A percentile compares a stretch with the other conserved stretches of the same genome.
Evolutionary conservation across 2,329 filamentous ascomycete genomes (phyloP).

Genomic region (Alternaria sp.): DNA sequence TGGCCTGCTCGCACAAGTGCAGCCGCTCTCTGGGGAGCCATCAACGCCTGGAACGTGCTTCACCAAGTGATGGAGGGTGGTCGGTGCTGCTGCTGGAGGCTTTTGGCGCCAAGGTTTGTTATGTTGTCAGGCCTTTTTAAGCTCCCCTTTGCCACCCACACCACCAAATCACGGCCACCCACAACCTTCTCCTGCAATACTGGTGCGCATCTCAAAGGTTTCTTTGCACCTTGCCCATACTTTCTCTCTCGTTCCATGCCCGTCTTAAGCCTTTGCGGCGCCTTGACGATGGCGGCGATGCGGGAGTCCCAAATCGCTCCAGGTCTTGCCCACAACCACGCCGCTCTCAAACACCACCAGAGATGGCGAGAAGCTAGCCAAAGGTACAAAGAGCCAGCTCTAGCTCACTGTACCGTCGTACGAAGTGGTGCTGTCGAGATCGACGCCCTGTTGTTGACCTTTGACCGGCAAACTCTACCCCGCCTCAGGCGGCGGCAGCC

Average conservation of each 20-base stretch:
- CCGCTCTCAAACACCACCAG: neutral
- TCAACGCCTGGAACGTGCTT: neutral
- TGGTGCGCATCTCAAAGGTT: neutral
- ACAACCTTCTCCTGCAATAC: neutral
- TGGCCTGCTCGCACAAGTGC: neutral
- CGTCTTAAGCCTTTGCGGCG: neutral
- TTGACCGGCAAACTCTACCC: neutral
- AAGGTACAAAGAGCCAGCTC: neutral
- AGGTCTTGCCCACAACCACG: neutral
- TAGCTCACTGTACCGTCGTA: neutral
- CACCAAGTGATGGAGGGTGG: neutral
- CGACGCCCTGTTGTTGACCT: neutral
- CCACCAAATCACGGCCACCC: slow-evolving; percentile 1
- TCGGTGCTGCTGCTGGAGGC: neutral
- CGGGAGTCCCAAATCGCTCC: neutral
- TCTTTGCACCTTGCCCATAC: neutral
- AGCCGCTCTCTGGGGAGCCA: neutral
- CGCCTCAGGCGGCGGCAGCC: neutral
- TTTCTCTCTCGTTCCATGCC: neutral
- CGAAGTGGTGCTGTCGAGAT: neutral
- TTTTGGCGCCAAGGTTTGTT: neutral
- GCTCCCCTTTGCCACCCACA: neutral
- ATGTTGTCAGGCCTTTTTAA: neutral
- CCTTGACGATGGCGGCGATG: neutral
- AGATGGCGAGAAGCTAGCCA: neutral